A percentile compares a stretch with the other conserved stretches of the same genome.
phyloP scores from a whole-genome alignment of 1,284 basidiomycete species.

The Cutaneotrichosporon mucoides region DNA sequence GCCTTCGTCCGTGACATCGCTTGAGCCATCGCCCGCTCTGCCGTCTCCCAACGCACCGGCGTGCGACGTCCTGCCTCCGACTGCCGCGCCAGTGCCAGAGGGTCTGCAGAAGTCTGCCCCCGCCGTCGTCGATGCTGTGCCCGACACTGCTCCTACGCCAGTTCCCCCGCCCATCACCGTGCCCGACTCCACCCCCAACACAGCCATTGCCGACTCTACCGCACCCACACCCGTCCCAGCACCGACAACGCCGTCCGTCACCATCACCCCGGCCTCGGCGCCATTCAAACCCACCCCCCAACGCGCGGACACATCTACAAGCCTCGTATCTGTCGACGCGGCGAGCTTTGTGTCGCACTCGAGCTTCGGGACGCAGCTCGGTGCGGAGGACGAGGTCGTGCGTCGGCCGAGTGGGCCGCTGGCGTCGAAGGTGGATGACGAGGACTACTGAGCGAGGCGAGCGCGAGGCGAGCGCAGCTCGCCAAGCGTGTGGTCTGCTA shows the following conservation, averaged over 20 bases:
- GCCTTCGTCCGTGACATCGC: background rate
- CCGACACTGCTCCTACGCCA: too few species aligned
- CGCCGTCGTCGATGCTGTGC: too few species aligned
- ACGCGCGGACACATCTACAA: background rate
- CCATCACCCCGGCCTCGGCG: background rate
- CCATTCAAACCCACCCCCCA: slow-evolving; percentile 2
- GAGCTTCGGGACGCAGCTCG: background rate
- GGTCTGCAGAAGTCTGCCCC: too few species aligned
- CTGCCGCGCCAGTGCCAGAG: too few species aligned
- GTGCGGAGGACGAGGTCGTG: background rate
- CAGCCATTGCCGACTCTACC: too few species aligned
- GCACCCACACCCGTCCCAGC: too few species aligned
- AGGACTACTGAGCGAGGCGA: background rate
- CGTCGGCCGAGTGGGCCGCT: slow-evolving; percentile 4
- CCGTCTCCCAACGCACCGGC: too few species aligned
- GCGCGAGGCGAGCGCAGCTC: background rate
- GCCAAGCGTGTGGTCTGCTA: too few species aligned
- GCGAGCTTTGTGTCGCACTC: slow-evolving; percentile 3
- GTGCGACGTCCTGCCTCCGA: too few species aligned
- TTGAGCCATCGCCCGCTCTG: background rate
- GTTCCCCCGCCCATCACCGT: too few species aligned
- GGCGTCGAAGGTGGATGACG: slow-evolving; percentile 7
- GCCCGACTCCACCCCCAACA: too few species aligned
- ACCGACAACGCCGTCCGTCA: background rate
- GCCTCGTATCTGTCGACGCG: background rate